Conservation (phyloP, 148 eudicot genomes). For the Camellia sinensis region DNA sequence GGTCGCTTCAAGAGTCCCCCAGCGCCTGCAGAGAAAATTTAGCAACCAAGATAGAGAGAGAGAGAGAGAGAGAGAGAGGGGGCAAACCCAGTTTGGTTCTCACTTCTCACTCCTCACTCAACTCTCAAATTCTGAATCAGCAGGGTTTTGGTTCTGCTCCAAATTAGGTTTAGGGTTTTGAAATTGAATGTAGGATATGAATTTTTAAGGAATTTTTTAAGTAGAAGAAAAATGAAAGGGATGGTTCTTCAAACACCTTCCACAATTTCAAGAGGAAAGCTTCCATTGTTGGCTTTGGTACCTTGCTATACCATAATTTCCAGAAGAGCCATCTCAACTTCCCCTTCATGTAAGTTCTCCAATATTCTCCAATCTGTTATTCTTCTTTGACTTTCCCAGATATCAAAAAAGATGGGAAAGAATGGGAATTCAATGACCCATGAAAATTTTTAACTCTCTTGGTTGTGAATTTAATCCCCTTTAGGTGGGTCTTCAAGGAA, state of each 20-base stretch:
- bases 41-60: not conserved
- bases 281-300: slow-evolving; percentile 21
- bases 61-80: not conserved
- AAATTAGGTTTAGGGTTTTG: slow-evolving; percentile 3
- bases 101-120: slow-evolving; percentile 8
- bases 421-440: slow-evolving; percentile 6
- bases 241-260: slow-evolving; percentile 18
- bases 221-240: slow-evolving; percentile 14
- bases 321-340: slow-evolving; percentile 9
- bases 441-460: not conserved
- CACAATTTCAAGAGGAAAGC: slow-evolving; percentile 12
- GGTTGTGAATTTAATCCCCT: not conserved
- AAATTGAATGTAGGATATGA: slow-evolving; percentile 7
- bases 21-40: not conserved
- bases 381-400: not conserved
- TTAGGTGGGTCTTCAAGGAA: not conserved
- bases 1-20: not conserved
- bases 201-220: slow-evolving; percentile 2
- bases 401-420: not conserved
- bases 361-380: not conserved
- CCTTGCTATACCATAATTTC: slow-evolving; percentile 13
- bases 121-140: not conserved
- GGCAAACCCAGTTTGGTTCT: not conserved
- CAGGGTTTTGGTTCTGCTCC: slow-evolving; percentile 1
- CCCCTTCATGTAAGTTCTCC: slow-evolving; percentile 18